Evolutionary conservation across 108 stramenopile genomes (phyloP).

Genomic region (Conticribra weissflogii): DNA sequence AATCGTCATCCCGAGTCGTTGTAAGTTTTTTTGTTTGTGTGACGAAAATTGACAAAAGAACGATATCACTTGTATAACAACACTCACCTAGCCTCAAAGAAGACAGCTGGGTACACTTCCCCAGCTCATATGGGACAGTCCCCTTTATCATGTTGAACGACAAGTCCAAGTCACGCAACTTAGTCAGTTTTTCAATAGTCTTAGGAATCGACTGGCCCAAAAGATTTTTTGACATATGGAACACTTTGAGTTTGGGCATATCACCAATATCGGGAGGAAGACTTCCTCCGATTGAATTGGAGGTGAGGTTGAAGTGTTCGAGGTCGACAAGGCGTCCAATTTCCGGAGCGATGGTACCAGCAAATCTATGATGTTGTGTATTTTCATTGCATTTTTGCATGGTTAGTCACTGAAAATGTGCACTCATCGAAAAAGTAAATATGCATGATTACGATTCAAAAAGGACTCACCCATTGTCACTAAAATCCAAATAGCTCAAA

Average conservation of each 20-base stretch:
- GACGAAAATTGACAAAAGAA: too few species aligned
- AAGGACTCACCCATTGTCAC: conserved; percentile 29
- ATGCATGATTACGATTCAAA: neutral
- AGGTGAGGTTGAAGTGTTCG: conserved; percentile 36
- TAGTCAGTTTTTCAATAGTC: conserved; percentile 18
- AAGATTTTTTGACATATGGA: conserved; percentile 35
- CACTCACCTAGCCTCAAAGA: conserved; percentile 32
- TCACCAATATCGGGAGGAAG: conserved; percentile 34
- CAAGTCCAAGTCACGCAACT: conserved; percentile 37
- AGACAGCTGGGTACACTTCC: conserved; percentile 34
- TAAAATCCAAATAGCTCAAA: conserved; percentile 38
- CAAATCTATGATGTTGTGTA: conserved; percentile 8
- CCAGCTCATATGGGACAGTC: conserved; percentile 64
- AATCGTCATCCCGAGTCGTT: too few species aligned
- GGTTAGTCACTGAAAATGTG: too few species aligned
- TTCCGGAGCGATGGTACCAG: conserved; percentile 31
- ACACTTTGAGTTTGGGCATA: conserved; percentile 17
- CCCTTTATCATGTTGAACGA: conserved; percentile 50
- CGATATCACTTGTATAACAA: too few species aligned
- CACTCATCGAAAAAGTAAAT: neutral
- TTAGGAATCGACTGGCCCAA: conserved; percentile 30
- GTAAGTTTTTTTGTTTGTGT: too few species aligned
- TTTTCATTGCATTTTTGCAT: too few species aligned
- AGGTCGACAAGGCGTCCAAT: conserved; percentile 14
- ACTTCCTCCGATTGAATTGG: conserved; percentile 38